phyloP scores from a whole-genome alignment of 345 rosid genomes.

The Camelina hispida region DNA sequence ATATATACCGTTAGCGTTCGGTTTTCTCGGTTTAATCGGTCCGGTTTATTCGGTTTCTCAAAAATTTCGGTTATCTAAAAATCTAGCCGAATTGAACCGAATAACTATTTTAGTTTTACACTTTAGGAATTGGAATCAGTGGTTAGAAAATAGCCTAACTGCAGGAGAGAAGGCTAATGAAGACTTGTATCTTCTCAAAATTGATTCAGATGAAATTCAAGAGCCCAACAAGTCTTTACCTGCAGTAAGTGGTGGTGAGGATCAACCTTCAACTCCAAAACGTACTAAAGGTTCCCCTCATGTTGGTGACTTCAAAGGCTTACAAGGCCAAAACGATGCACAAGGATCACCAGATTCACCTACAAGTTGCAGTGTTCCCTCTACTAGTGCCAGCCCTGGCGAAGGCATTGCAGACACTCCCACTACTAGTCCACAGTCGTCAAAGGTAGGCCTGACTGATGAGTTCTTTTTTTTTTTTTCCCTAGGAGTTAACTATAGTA shows the following conservation, averaged over 20 bases:
- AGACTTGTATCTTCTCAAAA: constrained; percentile 57
- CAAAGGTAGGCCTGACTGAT: constrained; percentile 72
- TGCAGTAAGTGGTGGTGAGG: constrained; percentile 37
- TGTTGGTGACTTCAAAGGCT: constrained; percentile 23
- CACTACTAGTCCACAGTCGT: constrained; percentile 43
- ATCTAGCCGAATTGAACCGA: too few species aligned
- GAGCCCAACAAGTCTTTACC: constrained; percentile 44
- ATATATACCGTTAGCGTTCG: too few species aligned
- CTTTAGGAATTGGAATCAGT: constrained; percentile 40
- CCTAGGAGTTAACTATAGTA: background rate
- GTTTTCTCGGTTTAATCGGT: too few species aligned
- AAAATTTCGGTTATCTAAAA: too few species aligned
- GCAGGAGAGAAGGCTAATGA: constrained; percentile 69
- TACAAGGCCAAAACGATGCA: constrained; percentile 30
- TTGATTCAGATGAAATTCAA: constrained; percentile 46
- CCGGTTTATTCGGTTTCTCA: too few species aligned
- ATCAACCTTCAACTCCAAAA: constrained; percentile 49
- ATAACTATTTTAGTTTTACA: too few species aligned
- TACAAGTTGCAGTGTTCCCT: constrained; percentile 40
- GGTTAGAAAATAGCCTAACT: constrained; percentile 87
- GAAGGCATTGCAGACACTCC: constrained; percentile 45
- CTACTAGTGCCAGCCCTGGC: constrained; percentile 47
- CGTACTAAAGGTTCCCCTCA: constrained; percentile 49
- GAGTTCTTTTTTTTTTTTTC: background rate
- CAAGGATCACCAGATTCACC: constrained; percentile 47